Evolutionary conservation across 169 alveolate species (phyloP).

Genomic region (Eimeria maxima): DNA sequence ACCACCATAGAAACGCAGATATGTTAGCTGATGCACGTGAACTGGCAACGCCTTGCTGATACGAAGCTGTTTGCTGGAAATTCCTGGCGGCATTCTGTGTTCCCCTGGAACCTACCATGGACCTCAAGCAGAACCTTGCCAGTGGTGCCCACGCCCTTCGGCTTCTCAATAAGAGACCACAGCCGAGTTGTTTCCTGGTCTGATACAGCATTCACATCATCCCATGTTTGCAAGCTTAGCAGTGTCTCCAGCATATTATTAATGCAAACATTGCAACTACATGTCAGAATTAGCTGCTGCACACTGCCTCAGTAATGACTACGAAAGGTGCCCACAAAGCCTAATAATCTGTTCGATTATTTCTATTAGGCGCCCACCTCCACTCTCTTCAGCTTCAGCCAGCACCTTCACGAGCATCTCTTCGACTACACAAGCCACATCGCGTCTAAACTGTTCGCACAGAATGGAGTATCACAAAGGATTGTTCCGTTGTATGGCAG

Average conservation of each 20-base stretch:
- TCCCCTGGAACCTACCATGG: background rate
- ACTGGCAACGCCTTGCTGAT: background rate
- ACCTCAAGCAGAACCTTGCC: background rate
- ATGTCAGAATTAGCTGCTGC: background rate
- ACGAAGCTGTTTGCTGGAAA: background rate
- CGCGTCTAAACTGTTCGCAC: conserved; percentile 16
- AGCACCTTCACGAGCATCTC: background rate
- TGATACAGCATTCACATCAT: background rate
- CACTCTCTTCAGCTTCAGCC: background rate
- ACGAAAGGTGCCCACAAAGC: background rate
- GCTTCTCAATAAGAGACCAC: background rate
- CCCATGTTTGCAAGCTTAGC: background rate
- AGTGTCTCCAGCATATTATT: background rate
- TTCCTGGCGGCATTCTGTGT: background rate
- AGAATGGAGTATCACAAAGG: background rate
- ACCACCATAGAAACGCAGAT: background rate
- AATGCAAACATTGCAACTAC: background rate
- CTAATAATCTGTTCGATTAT: background rate
- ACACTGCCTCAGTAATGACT: too few species aligned
- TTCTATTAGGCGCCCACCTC: background rate
- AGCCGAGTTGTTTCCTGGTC: background rate
- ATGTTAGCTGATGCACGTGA: background rate
- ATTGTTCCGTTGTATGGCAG: background rate
- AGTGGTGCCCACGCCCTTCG: background rate
- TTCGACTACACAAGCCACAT: background rate